These are phyloP conservation scores for Silene uniflora DNA, from an alignment of 148 eudicot genomes.

Conservation along the genomic window DNA sequence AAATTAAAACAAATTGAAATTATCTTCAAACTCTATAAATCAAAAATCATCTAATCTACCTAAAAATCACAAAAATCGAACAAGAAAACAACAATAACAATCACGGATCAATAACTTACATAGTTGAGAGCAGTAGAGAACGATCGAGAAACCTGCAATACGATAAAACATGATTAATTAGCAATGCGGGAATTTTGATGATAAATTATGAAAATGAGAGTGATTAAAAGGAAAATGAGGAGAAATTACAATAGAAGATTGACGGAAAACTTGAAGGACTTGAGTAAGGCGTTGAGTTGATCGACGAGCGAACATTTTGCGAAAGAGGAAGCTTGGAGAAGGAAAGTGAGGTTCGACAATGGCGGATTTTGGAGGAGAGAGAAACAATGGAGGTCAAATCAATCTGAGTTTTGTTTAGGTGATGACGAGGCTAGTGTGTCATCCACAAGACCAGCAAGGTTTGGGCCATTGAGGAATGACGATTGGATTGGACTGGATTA, in stretches of 20 bases:
- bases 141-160: slow-evolving; percentile 60
- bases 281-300: slow-evolving; percentile 56
- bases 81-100: not conserved
- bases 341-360: not conserved
- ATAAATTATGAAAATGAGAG: too few relatives aligned
- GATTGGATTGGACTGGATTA: too few relatives aligned
- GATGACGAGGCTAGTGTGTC: too few relatives aligned
- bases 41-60: not conserved
- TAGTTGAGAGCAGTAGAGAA: slow-evolving; percentile 88
- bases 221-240: slow-evolving; percentile 6
- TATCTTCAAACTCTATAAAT: not conserved
- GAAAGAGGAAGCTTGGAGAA: not conserved
- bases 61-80: not conserved
- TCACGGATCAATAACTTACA: slow-evolving; percentile 43
- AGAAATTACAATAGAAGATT: slow-evolving; percentile 16
- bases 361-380: too few relatives aligned
- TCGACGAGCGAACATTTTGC: slow-evolving; percentile 70
- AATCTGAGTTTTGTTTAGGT: too few relatives aligned
- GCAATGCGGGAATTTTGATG: too few relatives aligned
- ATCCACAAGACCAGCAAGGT: too few relatives aligned
- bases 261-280: slow-evolving; percentile 71
- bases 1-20: not conserved
- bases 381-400: too few relatives aligned
- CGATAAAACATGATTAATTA: too few relatives aligned
- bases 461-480: too few relatives aligned